Percentiles rank a stretch among this genome's conserved stretches.
These are phyloP conservation scores for Aspergillus sp. DNA, from an alignment of 2,329 filamentous ascomycete genomes.

Conservation along the genomic window DNA sequence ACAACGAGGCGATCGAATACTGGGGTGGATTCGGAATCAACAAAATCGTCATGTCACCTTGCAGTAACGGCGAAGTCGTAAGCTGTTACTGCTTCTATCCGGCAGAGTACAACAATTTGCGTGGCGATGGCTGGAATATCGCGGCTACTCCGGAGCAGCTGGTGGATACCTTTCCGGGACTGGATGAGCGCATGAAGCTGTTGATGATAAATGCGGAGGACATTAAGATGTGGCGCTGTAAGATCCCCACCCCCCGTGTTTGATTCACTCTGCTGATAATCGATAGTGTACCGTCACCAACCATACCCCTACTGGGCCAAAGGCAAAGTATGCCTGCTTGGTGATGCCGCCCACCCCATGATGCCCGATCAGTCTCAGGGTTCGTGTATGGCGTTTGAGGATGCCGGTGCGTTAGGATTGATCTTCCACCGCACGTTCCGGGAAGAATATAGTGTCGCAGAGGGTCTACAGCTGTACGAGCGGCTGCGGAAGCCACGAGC, in stretches of 20 bases:
- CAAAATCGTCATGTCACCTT: constrained; percentile 46
- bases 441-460: constrained; percentile 20
- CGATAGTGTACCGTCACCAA: constrained; percentile 28
- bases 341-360: constrained; percentile 39
- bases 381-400: constrained; percentile 46
- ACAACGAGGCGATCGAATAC: constrained; percentile 33
- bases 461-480: constrained; percentile 32
- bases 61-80: constrained; percentile 39
- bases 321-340: constrained; percentile 31
- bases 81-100: constrained; percentile 46
- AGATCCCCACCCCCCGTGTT: neutral
- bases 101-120: constrained; percentile 22
- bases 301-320: constrained; percentile 34
- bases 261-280: neutral
- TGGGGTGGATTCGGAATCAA: constrained; percentile 42
- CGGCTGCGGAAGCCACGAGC: constrained; percentile 32
- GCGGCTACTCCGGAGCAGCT: constrained; percentile 24
- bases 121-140: constrained; percentile 30
- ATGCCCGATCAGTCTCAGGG: constrained; percentile 37
- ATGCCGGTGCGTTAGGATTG: constrained; percentile 42
- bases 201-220: constrained; percentile 28
- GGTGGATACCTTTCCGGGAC: constrained; percentile 24
- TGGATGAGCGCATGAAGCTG: constrained; percentile 25
- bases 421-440: constrained; percentile 34
- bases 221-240: constrained; percentile 32